Conservation (phyloP, 2,329 filamentous ascomycete genomes). For the Rutstroemia sydowiana region DNA sequence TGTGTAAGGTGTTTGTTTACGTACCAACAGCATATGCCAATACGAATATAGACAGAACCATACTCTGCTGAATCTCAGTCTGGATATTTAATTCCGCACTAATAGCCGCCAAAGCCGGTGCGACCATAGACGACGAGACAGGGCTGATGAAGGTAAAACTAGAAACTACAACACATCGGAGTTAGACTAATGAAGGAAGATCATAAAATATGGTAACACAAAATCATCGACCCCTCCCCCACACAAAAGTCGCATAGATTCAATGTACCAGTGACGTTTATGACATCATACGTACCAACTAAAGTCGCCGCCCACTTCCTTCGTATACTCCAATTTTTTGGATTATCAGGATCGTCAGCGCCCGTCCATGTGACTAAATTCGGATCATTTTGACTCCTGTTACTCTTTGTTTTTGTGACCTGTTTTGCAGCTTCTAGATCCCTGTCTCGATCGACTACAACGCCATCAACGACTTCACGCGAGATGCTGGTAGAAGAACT, state of each 20-base stretch:
- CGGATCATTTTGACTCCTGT: constrained; percentile 19
- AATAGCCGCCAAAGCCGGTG: constrained; percentile 44
- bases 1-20: no score
- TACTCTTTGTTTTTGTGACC: constrained; percentile 17
- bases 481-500: constrained; percentile 13
- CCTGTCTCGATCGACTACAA: constrained; percentile 22
- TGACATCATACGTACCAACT: constrained; percentile 25
- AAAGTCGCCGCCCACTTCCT: constrained; percentile 43
- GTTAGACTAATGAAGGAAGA: no score
- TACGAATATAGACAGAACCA: constrained; percentile 39
- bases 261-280: neutral
- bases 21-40: constrained; percentile 32
- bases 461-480: constrained; percentile 21
- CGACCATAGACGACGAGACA: constrained; percentile 46
- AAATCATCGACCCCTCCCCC: no score
- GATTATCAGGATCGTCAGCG: constrained; percentile 22
- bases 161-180: constrained; percentile 30
- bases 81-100: constrained; percentile 46
- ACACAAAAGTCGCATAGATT: no score
- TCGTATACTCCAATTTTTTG: constrained; percentile 23
- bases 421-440: constrained; percentile 15
- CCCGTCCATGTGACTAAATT: constrained; percentile 25
- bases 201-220: no score
- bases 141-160: constrained; percentile 45
- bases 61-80: constrained; percentile 38